Conservation (phyloP, 805 yeast genomes). For the Cyberlindnera mrakii region DNA sequence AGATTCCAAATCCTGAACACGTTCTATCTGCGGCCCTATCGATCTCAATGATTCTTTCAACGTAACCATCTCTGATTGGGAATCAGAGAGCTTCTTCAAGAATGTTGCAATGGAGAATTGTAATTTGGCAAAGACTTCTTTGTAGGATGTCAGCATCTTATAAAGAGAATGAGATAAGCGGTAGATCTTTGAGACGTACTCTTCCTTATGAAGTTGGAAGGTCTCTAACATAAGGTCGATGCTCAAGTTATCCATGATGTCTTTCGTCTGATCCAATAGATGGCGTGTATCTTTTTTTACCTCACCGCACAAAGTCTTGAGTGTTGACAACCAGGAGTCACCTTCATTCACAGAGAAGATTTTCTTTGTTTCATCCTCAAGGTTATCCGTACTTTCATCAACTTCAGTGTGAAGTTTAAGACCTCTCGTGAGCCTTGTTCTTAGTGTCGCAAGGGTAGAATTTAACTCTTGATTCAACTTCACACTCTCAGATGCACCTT, state of each 20-base stretch:
- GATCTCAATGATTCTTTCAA: conserved; percentile 20
- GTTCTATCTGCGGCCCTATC: conserved; percentile 14
- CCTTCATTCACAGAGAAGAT: conserved; percentile 20
- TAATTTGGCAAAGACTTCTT: conserved; percentile 27
- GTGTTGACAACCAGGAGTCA: conserved; percentile 11
- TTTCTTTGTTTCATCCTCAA: conserved; percentile 32
- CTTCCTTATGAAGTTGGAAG: conserved; percentile 20
- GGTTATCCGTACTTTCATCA: conserved; percentile 35
- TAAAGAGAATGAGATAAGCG: conserved; percentile 30
- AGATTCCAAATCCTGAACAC: conserved; percentile 20
- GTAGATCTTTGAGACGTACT: conserved; percentile 27
- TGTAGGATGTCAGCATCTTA: conserved; percentile 27
- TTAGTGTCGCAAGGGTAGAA: conserved; percentile 24
- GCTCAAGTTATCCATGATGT: conserved; percentile 13
- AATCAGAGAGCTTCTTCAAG: conserved; percentile 11
- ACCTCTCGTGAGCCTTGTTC: conserved; percentile 30
- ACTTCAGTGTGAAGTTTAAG: conserved; percentile 31
- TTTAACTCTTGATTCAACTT: conserved; percentile 14
- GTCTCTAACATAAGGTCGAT: conserved; percentile 20
- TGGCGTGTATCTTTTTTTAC: conserved; percentile 21
- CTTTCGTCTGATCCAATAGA: conserved; percentile 10
- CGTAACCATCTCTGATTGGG: conserved; percentile 17
- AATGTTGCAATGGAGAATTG: conserved; percentile 11
- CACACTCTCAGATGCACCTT: conserved; percentile 19
- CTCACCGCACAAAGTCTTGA: conserved; percentile 13